Evolutionary conservation across 768 basidiomycete genomes (phyloP), one percentile per base, ranked within the genome.

Genomic region (Leucosporidium creatinivorum): DNA sequence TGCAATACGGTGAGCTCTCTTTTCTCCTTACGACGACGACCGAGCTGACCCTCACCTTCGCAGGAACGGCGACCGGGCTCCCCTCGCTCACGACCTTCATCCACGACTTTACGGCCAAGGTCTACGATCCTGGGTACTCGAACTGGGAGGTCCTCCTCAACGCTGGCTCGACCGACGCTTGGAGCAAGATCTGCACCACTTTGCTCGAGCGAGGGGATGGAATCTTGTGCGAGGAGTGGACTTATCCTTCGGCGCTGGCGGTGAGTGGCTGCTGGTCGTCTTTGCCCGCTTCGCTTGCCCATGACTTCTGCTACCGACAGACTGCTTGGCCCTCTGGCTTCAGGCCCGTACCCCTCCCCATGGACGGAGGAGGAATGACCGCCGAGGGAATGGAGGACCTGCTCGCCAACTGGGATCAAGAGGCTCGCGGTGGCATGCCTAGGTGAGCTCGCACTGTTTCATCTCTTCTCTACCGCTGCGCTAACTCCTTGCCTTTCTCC

Each of bases 301-400:
- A 33, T 33, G 5, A 33, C 33, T 33, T 33, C 33, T 33, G n/a
- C n/a, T 33, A 33, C 33, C 33, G 33, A n/a, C 13, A 44, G 39
- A 44, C 68, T 19, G 76, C 78, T 60, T 68, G 77, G 72, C 80
- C 81, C 33, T 66, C 77, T 65, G 81, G 81, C 33, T 77, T 87
- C 50, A 75, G 77, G 47, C 77, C 84, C 18, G 81, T 86, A 13
- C 77, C 84, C 0, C 80, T 92, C 36, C 81, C 82, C 25, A 86
- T 89, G 81, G 90, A 93, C 74, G 82, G 79, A 6, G 80, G 83
- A 67, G 90, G 90, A 47, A 85, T 91, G 82, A 80, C 83, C n/a
- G 81, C 83, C 8, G 82, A 82, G 58, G 82, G 80, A 31, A 80
- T 92, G 48, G 83, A 87, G 26, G 78, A 82, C 55, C 70, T 87